Percentiles rank a stretch among this genome's conserved stretches.
Evolutionary conservation across 2,329 filamentous ascomycete genomes (phyloP).

Genomic region (Chaetomiaceae sp.): DNA sequence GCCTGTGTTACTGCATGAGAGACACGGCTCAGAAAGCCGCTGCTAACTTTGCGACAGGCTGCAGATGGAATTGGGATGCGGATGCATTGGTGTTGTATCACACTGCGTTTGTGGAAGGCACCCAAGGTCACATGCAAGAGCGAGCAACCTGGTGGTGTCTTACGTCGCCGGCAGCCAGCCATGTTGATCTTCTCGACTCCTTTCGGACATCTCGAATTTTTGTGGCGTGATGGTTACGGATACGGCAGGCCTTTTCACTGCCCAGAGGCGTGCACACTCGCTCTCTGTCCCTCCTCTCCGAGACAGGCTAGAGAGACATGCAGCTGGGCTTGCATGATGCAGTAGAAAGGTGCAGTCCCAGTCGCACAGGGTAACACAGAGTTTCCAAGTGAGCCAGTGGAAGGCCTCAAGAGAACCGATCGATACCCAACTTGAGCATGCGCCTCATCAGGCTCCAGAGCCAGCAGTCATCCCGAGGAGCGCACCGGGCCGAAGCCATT

Average conservation of each 20-base stretch:
- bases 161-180: background rate
- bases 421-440: background rate
- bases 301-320: too few species aligned
- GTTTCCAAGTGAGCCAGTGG: background rate
- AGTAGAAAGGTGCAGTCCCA: background rate
- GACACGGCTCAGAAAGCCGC: background rate
- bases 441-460: too few species aligned
- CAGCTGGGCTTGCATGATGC: too few species aligned
- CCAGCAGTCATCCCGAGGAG: background rate
- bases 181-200: background rate
- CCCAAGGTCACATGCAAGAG: background rate
- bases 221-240: too few species aligned
- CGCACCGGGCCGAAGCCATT: conserved; percentile 2
- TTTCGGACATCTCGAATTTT: too few species aligned
- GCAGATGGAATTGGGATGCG: background rate
- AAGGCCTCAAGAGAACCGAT: background rate
- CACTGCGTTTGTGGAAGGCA: too few species aligned
- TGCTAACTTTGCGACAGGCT: background rate
- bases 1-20: background rate
- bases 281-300: too few species aligned
- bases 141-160: background rate
- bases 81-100: background rate
- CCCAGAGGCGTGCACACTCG: too few species aligned
- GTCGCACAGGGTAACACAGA: background rate
- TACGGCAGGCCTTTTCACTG: too few species aligned